Evolutionary conservation across 2,329 filamentous ascomycete species (phyloP), one percentile per base, ranked within the genome.

Genomic region (Colletotrichum musae): DNA sequence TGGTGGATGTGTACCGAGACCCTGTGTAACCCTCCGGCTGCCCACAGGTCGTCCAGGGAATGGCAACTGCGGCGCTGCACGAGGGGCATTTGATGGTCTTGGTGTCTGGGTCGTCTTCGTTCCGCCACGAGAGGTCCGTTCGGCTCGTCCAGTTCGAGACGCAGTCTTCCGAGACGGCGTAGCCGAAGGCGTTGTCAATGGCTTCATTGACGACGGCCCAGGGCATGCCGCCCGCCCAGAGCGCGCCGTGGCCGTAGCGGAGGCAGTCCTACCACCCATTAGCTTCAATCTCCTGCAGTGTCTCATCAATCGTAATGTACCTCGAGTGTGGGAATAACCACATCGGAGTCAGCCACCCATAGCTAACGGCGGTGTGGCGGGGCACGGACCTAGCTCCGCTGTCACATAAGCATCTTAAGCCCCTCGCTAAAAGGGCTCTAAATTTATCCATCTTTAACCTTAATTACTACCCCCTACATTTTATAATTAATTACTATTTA

Each of bases 141-240:
- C 76, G 74, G 0, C 72, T 71, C 7, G 80, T 77, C 78, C 89
- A 92, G 6, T 73, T 72, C 0, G 73, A 72, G 39, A 80, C 80
- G 9, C 85, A 83, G 3, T 76, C 76, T 0, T 79, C 73, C 0
- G 82, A 78, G 2, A 85, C 80, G 2, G 77, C 78, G 73, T 89
- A 92, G 57, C 83, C 83, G 73, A 91, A 89, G 6, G 79, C 12
- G 9, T 24, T 5, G 21, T 77, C 2, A 59, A 93, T 90, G 12
- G 82, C 85, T 2, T 79, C 74, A 59, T 88, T 85, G 53, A 91
- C 78, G 0, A 82, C 76, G n/a, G 82, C 72, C 91, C 90, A 93
- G 0, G 91, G 92, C 68, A 94, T 83, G 0, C 86, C 86, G 0
- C 83, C 83, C 3, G 82, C 81, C 89, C 91, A 93, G 10, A 86